Evolutionary conservation across 345 rosid genomes (phyloP).

Genomic region (Ceriops tagal): DNA sequence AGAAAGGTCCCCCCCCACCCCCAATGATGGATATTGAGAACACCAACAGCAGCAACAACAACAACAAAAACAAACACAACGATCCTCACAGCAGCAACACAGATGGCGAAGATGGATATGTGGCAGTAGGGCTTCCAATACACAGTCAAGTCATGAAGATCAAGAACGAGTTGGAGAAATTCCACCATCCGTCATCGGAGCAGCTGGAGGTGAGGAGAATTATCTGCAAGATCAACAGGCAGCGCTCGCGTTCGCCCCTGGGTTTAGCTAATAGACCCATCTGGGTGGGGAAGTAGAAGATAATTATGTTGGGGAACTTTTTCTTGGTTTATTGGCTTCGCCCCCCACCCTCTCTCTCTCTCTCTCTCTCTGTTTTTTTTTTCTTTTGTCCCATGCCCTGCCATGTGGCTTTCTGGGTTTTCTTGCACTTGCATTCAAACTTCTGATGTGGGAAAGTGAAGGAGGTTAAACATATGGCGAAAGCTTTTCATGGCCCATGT

Average conservation of each 20-base stretch:
- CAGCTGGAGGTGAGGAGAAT: conserved; percentile 41
- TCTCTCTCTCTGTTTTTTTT: background rate
- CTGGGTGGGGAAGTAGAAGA: conserved; percentile 32
- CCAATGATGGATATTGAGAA: background rate
- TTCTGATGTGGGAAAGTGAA: background rate
- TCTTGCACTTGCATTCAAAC: conserved; percentile 23
- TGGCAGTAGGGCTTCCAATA: conserved; percentile 25
- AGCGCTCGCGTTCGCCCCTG: conserved; percentile 53
- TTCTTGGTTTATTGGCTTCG: background rate
- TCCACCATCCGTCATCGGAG: conserved; percentile 42
- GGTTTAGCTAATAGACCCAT: conserved; percentile 51
- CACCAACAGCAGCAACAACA: background rate
- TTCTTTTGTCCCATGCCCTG: background rate
- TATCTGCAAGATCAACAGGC: conserved; percentile 31
- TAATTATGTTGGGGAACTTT: background rate
- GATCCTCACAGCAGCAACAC: background rate
- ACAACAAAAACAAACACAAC: background rate
- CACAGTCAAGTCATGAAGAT: conserved; percentile 66
- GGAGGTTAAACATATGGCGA: background rate
- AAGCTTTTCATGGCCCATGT: background rate
- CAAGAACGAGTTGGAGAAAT: conserved; percentile 50
- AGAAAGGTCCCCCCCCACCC: background rate
- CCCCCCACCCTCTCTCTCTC: too few species aligned
- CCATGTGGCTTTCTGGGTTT: conserved; percentile 11
- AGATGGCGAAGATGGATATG: conserved; percentile 1